Evolutionary conservation across 2,329 filamentous ascomycete genomes (phyloP), one percentile per base, ranked within the genome.

Genomic region (Atkinsonella hypoxylon): DNA sequence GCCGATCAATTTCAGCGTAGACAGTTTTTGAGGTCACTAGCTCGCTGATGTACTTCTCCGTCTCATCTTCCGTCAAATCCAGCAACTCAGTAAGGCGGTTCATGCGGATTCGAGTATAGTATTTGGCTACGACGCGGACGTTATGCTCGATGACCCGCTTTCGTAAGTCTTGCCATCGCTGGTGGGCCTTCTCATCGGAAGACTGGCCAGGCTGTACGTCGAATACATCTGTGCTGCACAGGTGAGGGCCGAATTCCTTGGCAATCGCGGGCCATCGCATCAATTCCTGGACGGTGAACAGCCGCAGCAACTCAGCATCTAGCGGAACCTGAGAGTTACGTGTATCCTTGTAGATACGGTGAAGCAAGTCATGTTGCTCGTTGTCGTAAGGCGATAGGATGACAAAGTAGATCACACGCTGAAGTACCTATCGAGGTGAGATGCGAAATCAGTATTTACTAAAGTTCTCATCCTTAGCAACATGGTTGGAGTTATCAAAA

Each of bases 101-200:
- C 78, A 96, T 93, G 67, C 89, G 85, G 64, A 98, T 95, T 60
- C 93, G 88, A 20, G 93, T 98, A 74, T 98, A 98, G 77, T 98
- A 98, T 71, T 95, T 95, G 61, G 93, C 93, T 38, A 98, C 82
- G 2, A 98, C 93, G 48, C 93, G 88, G 49, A 98, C 91, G 59
- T 98, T 98, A 74, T 98, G 93, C 74, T 98, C 93, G 61, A 98
- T 98, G 55, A 98, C 93, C 49, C 93, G 89, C 78, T 97, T 97
- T 62, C 93, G 87, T 56, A 98, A 75, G 65, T 96, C 93, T 64
- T 93, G 79, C 89, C 91, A 98, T 66, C 93, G 81, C 68, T 85
- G 81, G 68, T 87, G 74, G 30, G 89, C 85, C 70, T 95, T 91
- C 54, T 84, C 77, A 59, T 96, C 89, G 34, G 76, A 73, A 6